phyloP scores from a whole-genome alignment of 1,284 basidiomycete genomes.

The Sanguinoderma infundibulare region DNA sequence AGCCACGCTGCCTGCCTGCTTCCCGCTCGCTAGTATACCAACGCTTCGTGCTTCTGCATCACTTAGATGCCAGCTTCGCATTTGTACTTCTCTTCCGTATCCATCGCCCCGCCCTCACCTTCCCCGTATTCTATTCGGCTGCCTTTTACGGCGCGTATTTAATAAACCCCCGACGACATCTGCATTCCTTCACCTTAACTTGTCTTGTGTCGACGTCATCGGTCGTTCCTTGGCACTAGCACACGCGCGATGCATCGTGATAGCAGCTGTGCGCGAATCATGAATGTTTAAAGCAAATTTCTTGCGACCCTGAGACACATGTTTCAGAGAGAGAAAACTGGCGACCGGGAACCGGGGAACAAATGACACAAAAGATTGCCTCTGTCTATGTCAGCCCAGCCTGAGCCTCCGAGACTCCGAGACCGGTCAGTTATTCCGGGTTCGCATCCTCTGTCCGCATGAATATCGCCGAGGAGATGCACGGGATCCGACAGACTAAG shows the following conservation, averaged over 20 bases:
- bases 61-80: constrained; percentile 7
- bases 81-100: constrained; percentile 8
- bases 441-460: neutral
- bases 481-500: neutral
- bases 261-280: neutral
- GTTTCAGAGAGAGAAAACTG: too few species aligned
- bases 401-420: neutral
- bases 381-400: neutral
- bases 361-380: too few species aligned
- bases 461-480: constrained; percentile 9
- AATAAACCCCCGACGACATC: constrained; percentile 10
- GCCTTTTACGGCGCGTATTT: constrained; percentile 2
- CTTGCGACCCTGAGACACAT: too few species aligned
- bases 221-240: neutral
- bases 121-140: constrained; percentile 20
- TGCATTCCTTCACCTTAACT: neutral
- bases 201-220: neutral
- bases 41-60: constrained; percentile 4
- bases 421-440: neutral
- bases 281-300: neutral
- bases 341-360: too few species aligned
- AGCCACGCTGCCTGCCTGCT: constrained; percentile 4
- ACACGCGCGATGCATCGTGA: neutral
- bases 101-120: constrained; percentile 1
- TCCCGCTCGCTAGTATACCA: constrained; percentile 9